Conservation (phyloP, 2,329 filamentous ascomycete genomes). For the Monosporascus sp. region DNA sequence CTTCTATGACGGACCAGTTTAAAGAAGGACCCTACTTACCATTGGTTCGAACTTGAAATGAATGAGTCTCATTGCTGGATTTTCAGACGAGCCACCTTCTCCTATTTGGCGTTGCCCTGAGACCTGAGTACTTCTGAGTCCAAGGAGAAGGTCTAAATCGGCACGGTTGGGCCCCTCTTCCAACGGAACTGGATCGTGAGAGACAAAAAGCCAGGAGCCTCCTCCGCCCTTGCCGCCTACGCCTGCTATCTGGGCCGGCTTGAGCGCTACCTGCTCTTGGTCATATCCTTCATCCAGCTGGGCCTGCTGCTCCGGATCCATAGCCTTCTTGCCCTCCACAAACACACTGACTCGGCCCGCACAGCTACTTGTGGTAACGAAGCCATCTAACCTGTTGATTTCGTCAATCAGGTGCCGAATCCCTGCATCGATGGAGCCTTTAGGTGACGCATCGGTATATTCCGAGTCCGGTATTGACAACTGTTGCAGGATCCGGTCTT, state of each 20-base stretch:
- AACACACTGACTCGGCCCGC: conserved; percentile 84
- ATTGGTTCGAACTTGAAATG: conserved; percentile 95
- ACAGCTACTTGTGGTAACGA: conserved; percentile 91
- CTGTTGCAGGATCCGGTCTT: conserved; percentile 65
- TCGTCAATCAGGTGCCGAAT: conserved; percentile 72
- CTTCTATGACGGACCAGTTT: too few relatives aligned
- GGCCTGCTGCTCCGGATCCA: background rate
- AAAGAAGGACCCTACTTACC: conserved; percentile 50
- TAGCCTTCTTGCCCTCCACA: conserved; percentile 63
- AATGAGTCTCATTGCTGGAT: conserved; percentile 45
- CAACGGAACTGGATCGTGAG: conserved; percentile 62
- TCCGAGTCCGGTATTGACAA: conserved; percentile 62
- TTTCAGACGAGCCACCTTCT: conserved; percentile 11
- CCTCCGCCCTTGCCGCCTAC: conserved; percentile 82
- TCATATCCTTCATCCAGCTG: conserved; percentile 10
- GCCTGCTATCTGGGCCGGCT: conserved; percentile 42
- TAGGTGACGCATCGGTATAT: conserved; percentile 82
- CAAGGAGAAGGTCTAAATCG: conserved; percentile 17
- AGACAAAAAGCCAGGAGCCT: conserved; percentile 81
- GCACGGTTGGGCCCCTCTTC: conserved; percentile 14
- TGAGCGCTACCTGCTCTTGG: conserved; percentile 11
- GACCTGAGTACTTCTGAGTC: conserved; percentile 31
- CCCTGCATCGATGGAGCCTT: conserved; percentile 76
- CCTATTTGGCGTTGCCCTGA: conserved; percentile 21
- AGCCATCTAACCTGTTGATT: conserved; percentile 68